Evolutionary conservation across 345 rosid genomes (phyloP).

Genomic region (Moringa oleifera): DNA sequence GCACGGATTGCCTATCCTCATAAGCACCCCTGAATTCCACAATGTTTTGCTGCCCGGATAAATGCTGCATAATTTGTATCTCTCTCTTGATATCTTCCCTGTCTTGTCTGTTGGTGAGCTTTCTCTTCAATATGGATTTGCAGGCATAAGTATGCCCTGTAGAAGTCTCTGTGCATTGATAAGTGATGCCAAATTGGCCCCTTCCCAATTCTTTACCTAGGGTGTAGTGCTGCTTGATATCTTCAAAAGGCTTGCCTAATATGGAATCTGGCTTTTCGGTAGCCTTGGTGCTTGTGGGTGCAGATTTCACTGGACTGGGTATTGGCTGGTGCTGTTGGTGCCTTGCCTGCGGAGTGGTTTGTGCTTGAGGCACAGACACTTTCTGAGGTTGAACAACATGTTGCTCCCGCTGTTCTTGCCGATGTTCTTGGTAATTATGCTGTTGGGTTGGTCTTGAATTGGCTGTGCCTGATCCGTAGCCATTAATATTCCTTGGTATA

Average conservation of each 20-base stretch:
- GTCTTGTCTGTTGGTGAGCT: slow-evolving; percentile 48
- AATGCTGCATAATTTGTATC: slow-evolving; percentile 76
- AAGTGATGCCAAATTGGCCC: slow-evolving; percentile 81
- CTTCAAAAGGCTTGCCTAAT: slow-evolving; percentile 69
- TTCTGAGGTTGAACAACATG: slow-evolving; percentile 26
- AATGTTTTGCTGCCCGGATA: slow-evolving; percentile 79
- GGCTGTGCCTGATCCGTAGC: slow-evolving; percentile 17
- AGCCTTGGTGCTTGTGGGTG: slow-evolving; percentile 10
- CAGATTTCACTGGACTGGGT: slow-evolving; percentile 1
- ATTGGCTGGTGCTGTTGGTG: slow-evolving; percentile 16
- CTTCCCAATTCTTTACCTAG: slow-evolving; percentile 74
- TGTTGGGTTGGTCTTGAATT: slow-evolving; percentile 20
- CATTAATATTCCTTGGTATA: slow-evolving; percentile 25
- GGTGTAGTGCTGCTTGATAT: slow-evolving; percentile 44
- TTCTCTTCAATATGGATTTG: slow-evolving; percentile 75
- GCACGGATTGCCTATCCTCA: slow-evolving; percentile 76
- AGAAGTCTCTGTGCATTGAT: slow-evolving; percentile 66
- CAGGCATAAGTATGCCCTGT: slow-evolving; percentile 66
- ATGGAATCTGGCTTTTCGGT: slow-evolving; percentile 35
- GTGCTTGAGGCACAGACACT: slow-evolving; percentile 20
- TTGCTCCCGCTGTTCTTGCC: slow-evolving; percentile 17
- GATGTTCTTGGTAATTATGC: slow-evolving; percentile 8
- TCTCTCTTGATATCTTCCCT: slow-evolving; percentile 73
- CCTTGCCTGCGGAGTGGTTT: slow-evolving; percentile 12
- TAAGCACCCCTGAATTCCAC: slow-evolving; percentile 74